Percentiles rank a stretch among this genome's conserved stretches.
These are phyloP conservation scores for Sistotremastrum suecicum DNA, from an alignment of 768 basidiomycete species.

Conservation along the genomic window DNA sequence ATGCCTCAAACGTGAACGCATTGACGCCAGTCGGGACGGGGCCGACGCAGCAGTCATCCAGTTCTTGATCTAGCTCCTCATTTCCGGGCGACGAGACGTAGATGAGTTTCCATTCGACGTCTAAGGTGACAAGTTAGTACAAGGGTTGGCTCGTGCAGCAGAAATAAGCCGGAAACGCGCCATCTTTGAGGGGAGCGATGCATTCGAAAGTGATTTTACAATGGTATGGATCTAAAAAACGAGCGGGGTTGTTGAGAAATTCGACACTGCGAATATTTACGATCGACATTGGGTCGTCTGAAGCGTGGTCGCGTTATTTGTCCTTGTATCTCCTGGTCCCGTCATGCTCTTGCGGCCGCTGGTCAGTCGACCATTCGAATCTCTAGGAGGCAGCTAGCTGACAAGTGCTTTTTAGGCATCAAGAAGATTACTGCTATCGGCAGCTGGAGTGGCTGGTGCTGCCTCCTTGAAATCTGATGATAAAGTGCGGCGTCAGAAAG, in stretches of 20 bases:
- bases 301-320: too few species aligned
- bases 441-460: too few species aligned
- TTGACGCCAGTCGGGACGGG: slow-evolving; percentile 96
- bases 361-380: too few species aligned
- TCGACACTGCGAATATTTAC: slow-evolving; percentile 28
- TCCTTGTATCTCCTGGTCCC: too few species aligned
- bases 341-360: too few species aligned
- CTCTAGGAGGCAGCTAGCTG: too few species aligned
- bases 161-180: slow-evolving; percentile 23
- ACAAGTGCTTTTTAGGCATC: too few species aligned
- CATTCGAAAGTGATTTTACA: slow-evolving; percentile 98
- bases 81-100: slow-evolving; percentile 91
- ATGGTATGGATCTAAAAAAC: slow-evolving; percentile 80
- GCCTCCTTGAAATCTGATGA: too few species aligned
- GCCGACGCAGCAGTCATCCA: slow-evolving; percentile 95
- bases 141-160: background rate
- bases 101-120: slow-evolving; percentile 96
- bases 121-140: slow-evolving; percentile 23
- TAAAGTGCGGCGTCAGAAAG: too few species aligned
- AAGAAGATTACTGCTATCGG: too few species aligned
- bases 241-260: slow-evolving; percentile 86
- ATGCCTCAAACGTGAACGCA: slow-evolving; percentile 91
- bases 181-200: slow-evolving; percentile 81
- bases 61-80: slow-evolving; percentile 88
- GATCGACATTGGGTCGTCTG: too few species aligned